Evolutionary conservation across 768 basidiomycete genomes (phyloP), one percentile per base, ranked within the genome.

Genomic region (Rhodotorula kratochvilovae): DNA sequence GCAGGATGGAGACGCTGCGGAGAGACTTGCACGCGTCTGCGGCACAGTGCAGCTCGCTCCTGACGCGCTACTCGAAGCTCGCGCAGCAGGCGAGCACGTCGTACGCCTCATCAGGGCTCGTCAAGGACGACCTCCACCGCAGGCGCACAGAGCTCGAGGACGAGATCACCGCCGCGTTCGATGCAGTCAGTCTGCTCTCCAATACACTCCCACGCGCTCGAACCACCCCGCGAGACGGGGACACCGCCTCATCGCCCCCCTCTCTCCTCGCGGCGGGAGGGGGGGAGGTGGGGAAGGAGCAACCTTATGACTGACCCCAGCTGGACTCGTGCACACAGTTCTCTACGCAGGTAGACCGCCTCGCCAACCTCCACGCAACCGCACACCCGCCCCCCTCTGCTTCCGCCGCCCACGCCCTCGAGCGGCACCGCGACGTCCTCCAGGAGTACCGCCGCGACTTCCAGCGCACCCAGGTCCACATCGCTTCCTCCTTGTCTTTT

Each of bases 21-120:
- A 84, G 92, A 64, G 92, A 95, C 81, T 91, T 91, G 81, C 85
- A 94, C 77, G 93, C 93, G 10, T 87, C 97, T 36, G 95, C 98
- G 79, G 91, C 92, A 57, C 85, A 92, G 33, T 90, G 98, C 73
- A 92, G 96, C 79, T 83, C 89, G 43, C 95, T 96, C 80, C 84
- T 99, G 42, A 91, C 91, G 1, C 84, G 91, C 17, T 98, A 98
- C 81, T 87, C 91, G 29, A 90, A 91, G 76, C 83, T 96, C 53
- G 92, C 90, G 15, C 86, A 89, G 8, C 77, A 76, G 19, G 81
- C 81, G 46, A 77, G 79, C 1, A 76, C 80, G 15, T 72, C 72
- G 12, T 75, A 77, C 58, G 67, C 73, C 17, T 54, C 84, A 83
- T 42, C 84, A 89, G 71, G 85, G 86, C 21, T 83, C 83, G 66